A percentile compares a stretch with the other conserved stretches of the same genome.
Evolutionary conservation across 1,139 yeast genomes (phyloP).

Genomic region (Magnusiomyces sp.): DNA sequence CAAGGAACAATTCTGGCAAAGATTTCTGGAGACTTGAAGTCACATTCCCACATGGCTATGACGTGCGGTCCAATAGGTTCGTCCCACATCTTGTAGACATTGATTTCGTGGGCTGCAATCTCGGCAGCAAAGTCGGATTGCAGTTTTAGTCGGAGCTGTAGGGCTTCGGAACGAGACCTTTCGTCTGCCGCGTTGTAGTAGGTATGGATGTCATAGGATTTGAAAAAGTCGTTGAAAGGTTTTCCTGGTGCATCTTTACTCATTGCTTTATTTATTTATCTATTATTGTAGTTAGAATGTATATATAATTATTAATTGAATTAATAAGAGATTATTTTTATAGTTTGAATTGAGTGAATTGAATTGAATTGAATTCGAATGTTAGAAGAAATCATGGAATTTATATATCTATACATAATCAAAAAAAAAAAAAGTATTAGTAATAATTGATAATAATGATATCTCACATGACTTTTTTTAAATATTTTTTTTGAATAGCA

Average conservation of each 20-base stretch:
- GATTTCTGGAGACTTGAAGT: slow-evolving; percentile 30
- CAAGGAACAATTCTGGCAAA: slow-evolving; percentile 32
- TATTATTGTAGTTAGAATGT: too few relatives aligned
- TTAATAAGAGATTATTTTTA: too few relatives aligned
- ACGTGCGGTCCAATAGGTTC: slow-evolving; percentile 54
- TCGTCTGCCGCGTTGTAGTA: slow-evolving; percentile 41
- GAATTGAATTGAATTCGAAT: not conserved
- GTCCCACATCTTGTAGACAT: slow-evolving; percentile 43
- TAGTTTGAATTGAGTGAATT: too few relatives aligned
- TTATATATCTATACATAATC: not conserved
- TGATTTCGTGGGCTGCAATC: slow-evolving; percentile 35
- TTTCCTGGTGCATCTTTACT: slow-evolving; percentile 5
- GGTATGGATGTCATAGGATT: slow-evolving; percentile 46
- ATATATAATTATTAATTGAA: too few relatives aligned
- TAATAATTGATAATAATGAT: not conserved
- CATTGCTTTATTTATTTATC: too few relatives aligned
- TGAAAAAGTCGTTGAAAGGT: slow-evolving; percentile 9
- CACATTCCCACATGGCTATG: slow-evolving; percentile 36
- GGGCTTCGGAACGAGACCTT: slow-evolving; percentile 34
- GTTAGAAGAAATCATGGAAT: not conserved
- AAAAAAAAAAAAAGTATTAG: not conserved
- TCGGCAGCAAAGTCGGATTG: slow-evolving; percentile 40
- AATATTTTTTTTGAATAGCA: too few relatives aligned
- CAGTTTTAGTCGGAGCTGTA: slow-evolving; percentile 37
- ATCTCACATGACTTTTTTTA: too few relatives aligned